Conservation (phyloP, 352 stramenopile genomes). For the Bremia lactucae region DNA sequence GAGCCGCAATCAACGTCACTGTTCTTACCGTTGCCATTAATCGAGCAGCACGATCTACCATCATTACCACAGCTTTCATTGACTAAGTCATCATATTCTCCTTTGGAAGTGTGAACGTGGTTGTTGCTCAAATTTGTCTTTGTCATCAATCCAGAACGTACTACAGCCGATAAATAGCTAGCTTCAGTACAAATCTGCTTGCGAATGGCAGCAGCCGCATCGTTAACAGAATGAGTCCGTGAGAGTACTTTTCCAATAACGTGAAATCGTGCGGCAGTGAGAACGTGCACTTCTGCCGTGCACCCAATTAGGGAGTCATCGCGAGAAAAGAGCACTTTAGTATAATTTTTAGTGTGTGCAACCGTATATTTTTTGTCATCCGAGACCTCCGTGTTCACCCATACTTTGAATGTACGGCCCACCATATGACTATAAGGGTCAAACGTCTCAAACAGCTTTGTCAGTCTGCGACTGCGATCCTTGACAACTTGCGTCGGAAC, state of each 20-base stretch:
- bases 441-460: conserved; percentile 79
- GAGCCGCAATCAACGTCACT: too few relatives aligned
- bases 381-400: conserved; percentile 78
- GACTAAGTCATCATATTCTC: conserved; percentile 13
- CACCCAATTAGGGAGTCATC: conserved; percentile 72
- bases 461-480: conserved; percentile 74
- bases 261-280: conserved; percentile 57
- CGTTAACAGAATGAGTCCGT: conserved; percentile 39
- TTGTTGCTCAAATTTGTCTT: conserved; percentile 14
- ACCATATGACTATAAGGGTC: conserved; percentile 68
- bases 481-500: conserved; percentile 85
- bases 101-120: conserved; percentile 11
- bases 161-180: conserved; percentile 20
- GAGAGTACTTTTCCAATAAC: conserved; percentile 54
- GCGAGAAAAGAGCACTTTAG: conserved; percentile 81
- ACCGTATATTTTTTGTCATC: conserved; percentile 73
- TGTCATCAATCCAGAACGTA: conserved; percentile 23
- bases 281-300: conserved; percentile 48
- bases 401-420: conserved; percentile 50
- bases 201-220: conserved; percentile 36
- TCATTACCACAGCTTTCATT: conserved; percentile 26
- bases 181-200: conserved; percentile 33
- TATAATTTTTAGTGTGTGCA: conserved; percentile 87
- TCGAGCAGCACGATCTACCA: conserved; percentile 25
- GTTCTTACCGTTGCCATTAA: conserved; percentile 15